These are phyloP conservation scores for Brasilioporus rufonigricans DNA, from an alignment of 768 basidiomycete species.

Conservation along the genomic window DNA sequence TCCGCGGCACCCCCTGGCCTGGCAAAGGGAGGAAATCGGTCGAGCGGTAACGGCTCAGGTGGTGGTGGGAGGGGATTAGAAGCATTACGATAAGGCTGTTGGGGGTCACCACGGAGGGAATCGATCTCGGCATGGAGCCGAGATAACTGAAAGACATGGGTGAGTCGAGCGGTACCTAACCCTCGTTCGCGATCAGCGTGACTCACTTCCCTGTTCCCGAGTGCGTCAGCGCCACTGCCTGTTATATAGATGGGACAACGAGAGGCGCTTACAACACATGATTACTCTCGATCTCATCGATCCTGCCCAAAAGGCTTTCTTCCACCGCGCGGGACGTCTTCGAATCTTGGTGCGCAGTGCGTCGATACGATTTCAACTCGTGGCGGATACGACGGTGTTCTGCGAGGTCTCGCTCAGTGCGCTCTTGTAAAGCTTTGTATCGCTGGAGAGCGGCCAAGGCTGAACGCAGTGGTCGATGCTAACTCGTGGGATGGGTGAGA, in stretches of 20 bases:
- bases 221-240: constrained; percentile 10
- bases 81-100: constrained; percentile 30
- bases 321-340: constrained; percentile 37
- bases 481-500: constrained; percentile 24
- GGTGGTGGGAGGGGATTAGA: constrained; percentile 55
- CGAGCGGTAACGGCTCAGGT: constrained; percentile 50
- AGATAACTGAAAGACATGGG: constrained; percentile 29
- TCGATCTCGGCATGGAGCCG: constrained; percentile 37
- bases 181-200: neutral
- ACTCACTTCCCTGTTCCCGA: constrained; percentile 30
- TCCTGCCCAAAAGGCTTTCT: constrained; percentile 32
- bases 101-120: constrained; percentile 32
- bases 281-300: constrained; percentile 31
- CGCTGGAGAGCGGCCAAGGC: constrained; percentile 36
- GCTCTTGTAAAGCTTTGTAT: constrained; percentile 38
- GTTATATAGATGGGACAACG: constrained; percentile 3
- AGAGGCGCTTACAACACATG: constrained; percentile 26
- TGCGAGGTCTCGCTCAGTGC: constrained; percentile 29
- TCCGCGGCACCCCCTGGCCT: constrained; percentile 30
- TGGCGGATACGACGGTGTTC: constrained; percentile 33
- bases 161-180: constrained; percentile 15
- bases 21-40: constrained; percentile 42
- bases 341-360: constrained; percentile 31
- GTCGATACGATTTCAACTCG: constrained; percentile 30
- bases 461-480: constrained; percentile 34